Evolutionary conservation across 2,329 filamentous ascomycete genomes (phyloP), one percentile per base, ranked within the genome.

Genomic region (Diaporthe humulicola): DNA sequence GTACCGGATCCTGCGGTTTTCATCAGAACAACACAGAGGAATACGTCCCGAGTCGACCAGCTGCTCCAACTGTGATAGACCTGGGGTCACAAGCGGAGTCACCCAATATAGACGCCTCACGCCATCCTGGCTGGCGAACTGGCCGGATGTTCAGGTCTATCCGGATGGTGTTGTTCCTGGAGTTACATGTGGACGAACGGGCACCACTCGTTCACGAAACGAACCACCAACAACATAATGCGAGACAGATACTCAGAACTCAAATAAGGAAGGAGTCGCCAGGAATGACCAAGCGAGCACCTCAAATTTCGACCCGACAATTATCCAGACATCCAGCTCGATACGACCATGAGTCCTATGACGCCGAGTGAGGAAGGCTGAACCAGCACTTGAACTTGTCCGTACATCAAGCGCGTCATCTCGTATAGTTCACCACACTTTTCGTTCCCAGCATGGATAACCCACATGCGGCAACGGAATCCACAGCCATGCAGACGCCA

Each of bases 221-320:
- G 6, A 52, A 54, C 36, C 15, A 71, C 70, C 57, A 72, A 72
- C 57, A 42, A 25, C 57, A 64, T 72, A 54, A 64, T 72, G 57
- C 57, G 22, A 60, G 56, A 52, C 42, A 25, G 22, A 30, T 10
- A 19, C n/a, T 28, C 15, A n/a, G 17, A 22, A 19, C 8, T 42
- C 70, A n/a, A 54, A 61, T 28, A 4, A 38, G 45, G 45, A 38
- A 52, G 45, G 45, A 52, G 64, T 52, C 64, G 15, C 33, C 15
- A 36, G 30, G 15, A 25, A 38, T 28, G 42, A 67, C 8, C 28
- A 38, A n/a, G 61, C 12, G 14, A 17, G 42, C 42, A 22, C 42
- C 61, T 14, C 38, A 52, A 36, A 38, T 50, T 38, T 30, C 45
- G 64, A 52, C 45, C 64, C 30, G 4, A 38, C 15, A 17, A 14